Base-by-base conservation (phyloP, 2,329 filamentous ascomycete species). In the Curvularia verruculosa region DNA sequence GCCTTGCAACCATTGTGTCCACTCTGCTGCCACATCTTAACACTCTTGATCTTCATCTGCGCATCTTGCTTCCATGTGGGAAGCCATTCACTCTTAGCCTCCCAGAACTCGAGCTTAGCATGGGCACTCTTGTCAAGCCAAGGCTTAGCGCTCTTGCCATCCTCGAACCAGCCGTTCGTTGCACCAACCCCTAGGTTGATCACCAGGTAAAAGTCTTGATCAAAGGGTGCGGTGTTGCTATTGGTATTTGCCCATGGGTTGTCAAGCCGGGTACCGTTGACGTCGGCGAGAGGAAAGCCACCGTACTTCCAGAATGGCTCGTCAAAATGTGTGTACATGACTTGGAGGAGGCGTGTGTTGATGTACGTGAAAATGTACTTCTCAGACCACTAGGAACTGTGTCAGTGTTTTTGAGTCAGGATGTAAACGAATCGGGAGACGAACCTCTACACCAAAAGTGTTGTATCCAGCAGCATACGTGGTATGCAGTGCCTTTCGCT, bases 291-390 rank as follows among this genome's bases (percentile, higher is more conserved):
- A 5, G 89, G 87, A 73, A 93, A 93, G 49, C 82, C 77, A 26
- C 90, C 89, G 46, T 87, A 85, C 64, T 85, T 64, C 85, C 87
- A 92, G 69, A 92, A 84, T 9, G 85, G 82, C 66, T 84, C 72
- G 66, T 88, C 80, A 69, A 92, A 92, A 75, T 77, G 90, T 65
- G 85, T 88, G 80, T 92, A 96, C 60, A 92, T 83, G 49, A 94
- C 90, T 74, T 94, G 90, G 26, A 92, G 81, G 19, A 96, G 84
- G 12, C 89, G 87, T 44, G 85, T 89, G 81, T 95, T 89, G 79
- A 96, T 83, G 73, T 92, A 96, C 23, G 90, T 93, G 80, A 94
- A 96, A 58, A 95, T 80, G 75, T 96, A 95, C 76, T 93, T 94
- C 67, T 94, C 85, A 49, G 87, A 92, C 91, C 91, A 96, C 77